Conservation (phyloP, 192 early-diverging fungal species). For the Gigaspora rosea region DNA sequence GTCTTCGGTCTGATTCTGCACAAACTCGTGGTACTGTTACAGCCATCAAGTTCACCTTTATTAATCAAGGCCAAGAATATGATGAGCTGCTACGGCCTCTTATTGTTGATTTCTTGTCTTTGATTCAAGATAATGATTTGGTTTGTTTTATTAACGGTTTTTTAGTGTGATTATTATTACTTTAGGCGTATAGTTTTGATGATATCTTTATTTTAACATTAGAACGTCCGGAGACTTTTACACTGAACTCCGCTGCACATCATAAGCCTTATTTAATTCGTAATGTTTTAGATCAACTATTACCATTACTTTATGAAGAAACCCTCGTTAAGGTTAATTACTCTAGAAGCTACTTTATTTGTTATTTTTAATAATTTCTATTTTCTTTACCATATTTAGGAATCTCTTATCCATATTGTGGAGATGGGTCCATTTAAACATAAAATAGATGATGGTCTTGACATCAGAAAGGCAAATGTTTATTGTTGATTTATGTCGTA, state of each 20-base stretch:
- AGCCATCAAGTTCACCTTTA: constrained; percentile 88
- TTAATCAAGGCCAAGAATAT: constrained; percentile 64
- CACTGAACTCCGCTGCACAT: constrained; percentile 81
- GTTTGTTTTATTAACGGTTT: constrained; percentile 43
- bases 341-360: not conserved
- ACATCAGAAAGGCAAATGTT: constrained; percentile 69
- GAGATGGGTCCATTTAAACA: constrained; percentile 98
- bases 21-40: constrained; percentile 73
- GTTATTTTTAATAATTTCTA: not conserved
- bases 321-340: constrained; percentile 47
- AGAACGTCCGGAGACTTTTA: constrained; percentile 74
- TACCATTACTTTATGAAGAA: constrained; percentile 64
- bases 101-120: constrained; percentile 72
- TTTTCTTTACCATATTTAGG: constrained; percentile 42
- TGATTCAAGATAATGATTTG: constrained; percentile 75
- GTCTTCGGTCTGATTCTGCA: constrained; percentile 54
- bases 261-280: constrained; percentile 83
- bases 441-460: constrained; percentile 91
- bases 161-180: not conserved
- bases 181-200: constrained; percentile 9
- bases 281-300: constrained; percentile 58
- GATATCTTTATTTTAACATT: constrained; percentile 13
- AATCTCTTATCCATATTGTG: constrained; percentile 81
- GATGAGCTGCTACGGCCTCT: constrained; percentile 70
- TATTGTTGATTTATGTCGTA: constrained; percentile 54